Evolutionary conservation across 1,139 yeast species (phyloP).

Genomic region (Candida sp.): DNA sequence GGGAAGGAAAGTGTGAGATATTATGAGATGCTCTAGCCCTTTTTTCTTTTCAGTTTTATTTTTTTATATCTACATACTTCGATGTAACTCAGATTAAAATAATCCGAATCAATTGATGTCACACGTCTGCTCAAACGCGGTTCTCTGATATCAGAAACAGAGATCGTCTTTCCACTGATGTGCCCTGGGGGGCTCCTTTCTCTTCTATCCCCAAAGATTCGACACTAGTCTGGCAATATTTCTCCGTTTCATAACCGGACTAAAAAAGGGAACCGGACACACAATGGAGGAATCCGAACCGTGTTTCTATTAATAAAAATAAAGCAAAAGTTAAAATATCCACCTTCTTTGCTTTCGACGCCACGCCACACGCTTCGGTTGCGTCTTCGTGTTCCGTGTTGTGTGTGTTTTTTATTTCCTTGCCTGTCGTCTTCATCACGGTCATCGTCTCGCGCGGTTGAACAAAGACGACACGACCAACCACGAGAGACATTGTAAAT

Average conservation of each 20-base stretch:
- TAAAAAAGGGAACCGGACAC: neutral
- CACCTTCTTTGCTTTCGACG: too few relatives aligned
- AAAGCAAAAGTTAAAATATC: neutral
- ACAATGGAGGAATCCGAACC: neutral
- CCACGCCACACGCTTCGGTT: neutral
- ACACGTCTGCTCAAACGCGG: neutral
- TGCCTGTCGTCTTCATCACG: neutral
- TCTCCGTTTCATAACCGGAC: neutral
- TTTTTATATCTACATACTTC: neutral
- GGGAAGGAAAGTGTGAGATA: too few relatives aligned
- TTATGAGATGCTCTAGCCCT: neutral
- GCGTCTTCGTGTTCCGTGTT: neutral
- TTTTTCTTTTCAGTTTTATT: neutral
- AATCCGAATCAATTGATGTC: neutral
- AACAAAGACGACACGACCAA: neutral
- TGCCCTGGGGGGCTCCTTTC: too few relatives aligned
- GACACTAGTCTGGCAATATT: neutral
- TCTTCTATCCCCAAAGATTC: too few relatives aligned
- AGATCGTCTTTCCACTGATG: too few relatives aligned
- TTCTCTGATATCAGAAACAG: neutral
- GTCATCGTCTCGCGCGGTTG: neutral
- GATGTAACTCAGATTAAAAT: neutral
- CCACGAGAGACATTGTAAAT: neutral
- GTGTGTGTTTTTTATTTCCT: neutral
- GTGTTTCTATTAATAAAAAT: slow-evolving; percentile 1